phyloP scores from a whole-genome alignment of 139 green algal genomes.

The Chlamydomonas sphaeroides region DNA sequence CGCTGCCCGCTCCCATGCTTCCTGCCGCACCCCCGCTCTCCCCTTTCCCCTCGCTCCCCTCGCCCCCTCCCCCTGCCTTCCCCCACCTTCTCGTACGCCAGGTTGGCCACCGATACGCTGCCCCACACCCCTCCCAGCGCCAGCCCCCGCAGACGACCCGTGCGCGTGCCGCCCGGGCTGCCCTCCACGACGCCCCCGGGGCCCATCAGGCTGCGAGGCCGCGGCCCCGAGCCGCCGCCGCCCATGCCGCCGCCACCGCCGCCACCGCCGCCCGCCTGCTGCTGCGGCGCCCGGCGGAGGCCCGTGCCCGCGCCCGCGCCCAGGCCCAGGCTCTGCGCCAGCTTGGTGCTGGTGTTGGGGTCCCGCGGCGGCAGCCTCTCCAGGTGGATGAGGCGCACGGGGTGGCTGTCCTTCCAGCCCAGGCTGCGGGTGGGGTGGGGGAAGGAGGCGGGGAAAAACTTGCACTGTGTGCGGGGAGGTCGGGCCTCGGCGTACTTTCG shows the following conservation, averaged over 20 bases:
- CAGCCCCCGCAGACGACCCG: slow-evolving; percentile 5
- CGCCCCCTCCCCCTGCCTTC: no score
- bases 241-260: neutral
- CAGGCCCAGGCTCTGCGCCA: neutral
- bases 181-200: neutral
- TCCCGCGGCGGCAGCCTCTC: neutral
- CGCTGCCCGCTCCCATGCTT: no score
- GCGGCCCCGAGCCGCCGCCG: neutral
- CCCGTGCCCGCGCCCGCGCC: neutral
- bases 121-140: slow-evolving; percentile 29
- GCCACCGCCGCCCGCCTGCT: neutral
- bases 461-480: no score
- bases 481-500: no score
- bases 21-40: no score
- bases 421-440: slow-evolving; percentile 5
- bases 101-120: slow-evolving; percentile 34
- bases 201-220: neutral
- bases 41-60: neutral
- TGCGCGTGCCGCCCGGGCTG: slow-evolving; percentile 9
- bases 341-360: neutral
- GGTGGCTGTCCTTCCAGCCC: slow-evolving; percentile 8
- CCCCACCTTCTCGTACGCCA: slow-evolving; percentile 34
- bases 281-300: neutral
- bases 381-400: slow-evolving; percentile 20
- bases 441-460: slow-evolving; percentile 14